Base-by-base conservation (phyloP, 257 asterid species). In the Nicotiana attenuata region DNA sequence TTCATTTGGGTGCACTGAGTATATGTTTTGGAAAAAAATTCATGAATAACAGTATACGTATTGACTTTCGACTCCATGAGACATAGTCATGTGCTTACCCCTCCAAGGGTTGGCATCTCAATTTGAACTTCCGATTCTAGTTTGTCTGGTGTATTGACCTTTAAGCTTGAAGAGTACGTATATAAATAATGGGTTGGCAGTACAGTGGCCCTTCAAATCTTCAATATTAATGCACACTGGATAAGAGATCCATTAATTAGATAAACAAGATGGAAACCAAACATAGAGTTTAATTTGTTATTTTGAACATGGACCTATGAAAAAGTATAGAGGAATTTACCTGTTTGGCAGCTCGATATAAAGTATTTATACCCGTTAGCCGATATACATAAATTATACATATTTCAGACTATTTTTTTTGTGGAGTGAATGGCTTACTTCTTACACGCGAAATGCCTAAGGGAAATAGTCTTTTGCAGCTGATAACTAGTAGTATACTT, bases 31-130 rank as follows among this genome's bases (percentile, higher is more conserved):
- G 13, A 41, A 41, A 41, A 41, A 2, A 2, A 8, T 9, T 8
- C 50, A 9, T 9, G 50, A 35, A 35, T 2, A 41, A 41, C 50
- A 41, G 50, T 41, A 9, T 41, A 13, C 22, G 13, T 45, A 22
- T 3, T 71, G n/a, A 45, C 24, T 13, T 71, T 71, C 78, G 9
- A 71, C 60, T 45, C 60, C 22, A 45, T 24, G 45, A 75, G 63
- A 75, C 63, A 75, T 75, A 14, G 63, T 75, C 63, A 75, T 75
- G 79, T 75, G 79, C 63, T 50, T 60, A 75, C 79, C 45, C 79
- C 63, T 50, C 5, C 79, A 50, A 75, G 33, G 63, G 11, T 75
- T 47, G 10, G 10, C 22, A 50, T 75, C 26, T 75, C 3, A 75
- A 24, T 50, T 75, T 75, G 4, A 75, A 75, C 41, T 73, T 8